Conservation (phyloP, 257 asterid species). For the Solanum stenotomum region DNA sequence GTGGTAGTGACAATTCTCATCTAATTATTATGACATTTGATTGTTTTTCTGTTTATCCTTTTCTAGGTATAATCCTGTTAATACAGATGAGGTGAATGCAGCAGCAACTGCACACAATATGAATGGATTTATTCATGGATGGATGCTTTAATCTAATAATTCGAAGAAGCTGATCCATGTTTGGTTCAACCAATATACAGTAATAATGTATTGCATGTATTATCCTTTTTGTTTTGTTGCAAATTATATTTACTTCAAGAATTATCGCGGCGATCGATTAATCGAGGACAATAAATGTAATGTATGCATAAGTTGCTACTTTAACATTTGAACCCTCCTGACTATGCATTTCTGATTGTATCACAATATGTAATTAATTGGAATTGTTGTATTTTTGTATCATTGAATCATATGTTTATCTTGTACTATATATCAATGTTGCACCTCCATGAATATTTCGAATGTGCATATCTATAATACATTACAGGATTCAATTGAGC, state of each 20-base stretch:
- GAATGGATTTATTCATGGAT: slow-evolving; percentile 20
- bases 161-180: neutral
- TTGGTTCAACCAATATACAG: neutral
- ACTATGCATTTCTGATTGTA: neutral
- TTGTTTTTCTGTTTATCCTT: neutral
- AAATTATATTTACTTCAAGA: neutral
- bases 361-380: neutral
- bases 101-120: neutral
- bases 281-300: neutral
- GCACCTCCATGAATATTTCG: neutral
- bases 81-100: slow-evolving; percentile 6
- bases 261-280: neutral
- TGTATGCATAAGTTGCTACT: neutral
- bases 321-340: neutral
- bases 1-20: neutral
- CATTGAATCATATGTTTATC: neutral
- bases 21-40: neutral
- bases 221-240: neutral
- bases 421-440: neutral
- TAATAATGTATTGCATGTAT: neutral
- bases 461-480: neutral
- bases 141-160: slow-evolving; percentile 5
- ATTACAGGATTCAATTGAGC: neutral
- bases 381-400: neutral
- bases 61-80: slow-evolving; percentile 7